Base-by-base conservation (phyloP, 2,329 filamentous ascomycete species). In the Monilinia polystroma region DNA sequence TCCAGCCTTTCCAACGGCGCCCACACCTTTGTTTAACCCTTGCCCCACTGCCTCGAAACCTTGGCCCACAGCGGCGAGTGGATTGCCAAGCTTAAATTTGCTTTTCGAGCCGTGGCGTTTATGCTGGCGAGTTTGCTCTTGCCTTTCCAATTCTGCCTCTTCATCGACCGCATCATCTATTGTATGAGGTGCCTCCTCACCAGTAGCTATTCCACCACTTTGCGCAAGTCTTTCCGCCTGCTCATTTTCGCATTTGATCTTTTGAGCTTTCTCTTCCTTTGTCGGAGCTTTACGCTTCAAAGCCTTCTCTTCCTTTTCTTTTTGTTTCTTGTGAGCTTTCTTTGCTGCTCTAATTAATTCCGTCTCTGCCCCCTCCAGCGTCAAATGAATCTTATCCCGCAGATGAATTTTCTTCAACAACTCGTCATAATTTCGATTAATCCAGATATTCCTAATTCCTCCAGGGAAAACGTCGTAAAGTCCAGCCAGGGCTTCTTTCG, bases 391-490 rank as follows among this genome's bases (percentile, higher is more conserved):
- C 11, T 84, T 80, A 68, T 93, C 87, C 55, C 95, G 86, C 70
- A 87, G 81, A 59, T 91, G 85, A 56, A 98, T 90, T 76, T 98
- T 98, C 69, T 93, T 90, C 57, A 91, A 84, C 14, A 99, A 84
- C 11, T 89, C 84, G 54, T 93, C 91, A 71, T 92, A 89, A 75
- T 99, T 91, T 69, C 94, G 87, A 68, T 97, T 99, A 73, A 99
- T 88, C 93, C 94, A 99, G 57, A 99, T 91, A 72, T 98, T 98
- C 68, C 92, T 87, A 75, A 99, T 90, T 41, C 95, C 95, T 26
- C 95, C 95, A 0, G 95, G 95, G 73, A 97, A 98, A 1, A 98
- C 93, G 76, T 99, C 95, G 74, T 96, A 99, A 0, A 99, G 82
- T 0, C 90, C 90, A 67, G 87, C 85, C 5, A 99, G 83, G 0